Percentiles rank a stretch among this genome's conserved stretches.
phyloP scores from a whole-genome alignment of 1,139 yeast species.

The Geotrichum histeridarum region DNA sequence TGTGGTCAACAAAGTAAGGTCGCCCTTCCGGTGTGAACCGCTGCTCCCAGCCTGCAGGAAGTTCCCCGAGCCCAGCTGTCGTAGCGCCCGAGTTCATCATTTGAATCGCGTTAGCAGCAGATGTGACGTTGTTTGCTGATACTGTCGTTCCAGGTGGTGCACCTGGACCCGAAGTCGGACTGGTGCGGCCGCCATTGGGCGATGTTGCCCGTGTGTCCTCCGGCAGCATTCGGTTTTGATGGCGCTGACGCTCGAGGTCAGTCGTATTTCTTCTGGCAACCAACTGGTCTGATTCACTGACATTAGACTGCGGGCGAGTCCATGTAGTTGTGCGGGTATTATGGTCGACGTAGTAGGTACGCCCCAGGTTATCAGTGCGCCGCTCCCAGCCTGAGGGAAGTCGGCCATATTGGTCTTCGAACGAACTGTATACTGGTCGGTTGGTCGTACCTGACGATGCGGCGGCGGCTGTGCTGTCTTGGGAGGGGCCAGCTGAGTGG shows the following conservation, averaged over 20 bases:
- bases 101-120: slow-evolving; percentile 46
- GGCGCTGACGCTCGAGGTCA: slow-evolving; percentile 86
- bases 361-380: slow-evolving; percentile 92
- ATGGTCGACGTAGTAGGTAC: slow-evolving; percentile 97
- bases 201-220: slow-evolving; percentile 47
- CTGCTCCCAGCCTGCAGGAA: slow-evolving; percentile 99
- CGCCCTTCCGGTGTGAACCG: slow-evolving; percentile 97
- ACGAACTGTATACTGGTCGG: slow-evolving; percentile 47
- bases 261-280: slow-evolving; percentile 51
- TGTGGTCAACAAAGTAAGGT: slow-evolving; percentile 96
- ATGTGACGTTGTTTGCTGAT: slow-evolving; percentile 56
- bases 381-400: slow-evolving; percentile 99
- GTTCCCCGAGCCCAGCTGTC: slow-evolving; percentile 91
- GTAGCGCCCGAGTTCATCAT: slow-evolving; percentile 73
- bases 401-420: slow-evolving; percentile 94
- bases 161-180: slow-evolving; percentile 36
- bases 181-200: slow-evolving; percentile 28
- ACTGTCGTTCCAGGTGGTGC: slow-evolving; percentile 29
- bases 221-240: slow-evolving; percentile 84
- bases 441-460: slow-evolving; percentile 28
- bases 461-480: slow-evolving; percentile 21
- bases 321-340: slow-evolving; percentile 96
- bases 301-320: slow-evolving; percentile 79
- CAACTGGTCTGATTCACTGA: slow-evolving; percentile 41
- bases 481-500: slow-evolving; percentile 15